Base-by-base conservation (phyloP, 1,284 basidiomycete species). In the Tranzscheliella williamsii region DNA sequence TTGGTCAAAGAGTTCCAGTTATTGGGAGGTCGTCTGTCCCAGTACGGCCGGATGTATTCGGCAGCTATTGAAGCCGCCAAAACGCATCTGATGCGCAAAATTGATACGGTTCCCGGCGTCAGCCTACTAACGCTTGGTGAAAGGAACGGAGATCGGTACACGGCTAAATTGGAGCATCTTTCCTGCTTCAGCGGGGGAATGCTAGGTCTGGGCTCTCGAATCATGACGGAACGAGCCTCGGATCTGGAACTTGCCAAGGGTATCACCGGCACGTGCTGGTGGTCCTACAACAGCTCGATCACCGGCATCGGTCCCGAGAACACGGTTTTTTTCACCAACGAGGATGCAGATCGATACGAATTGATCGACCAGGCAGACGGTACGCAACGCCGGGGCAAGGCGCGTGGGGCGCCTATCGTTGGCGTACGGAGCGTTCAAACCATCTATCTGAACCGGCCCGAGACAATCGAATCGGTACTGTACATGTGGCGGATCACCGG, bases 401-500 rank as follows among this genome's bases (percentile, higher is more conserved):
- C 62, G 33, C 43, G 62, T 30, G 65, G 79, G 35, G 27, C 40
- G 54, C 66, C 72, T 32, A 51, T 78, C 70, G 57, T 75, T 37
- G 65, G 75, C 40, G 72, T 79, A 13, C 40, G 56, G 22, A 38
- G 51, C 32, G 55, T 56, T 2, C 31, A 51, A 15, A 36, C 42
- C 5, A 42, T 51, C 30, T 75, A 75, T 40, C 70, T 72, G 18
- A 74, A 72, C 40, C 73, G 83, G 7, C 83, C 83, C 15, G 83
- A 84, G 70, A 83, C 82, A 15, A 83, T 84, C 68, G 83, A 84
- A 75, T 80, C 78, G 20, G 81, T 84, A 23, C 81, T 82, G 51
- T 78, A 75, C 67, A 82, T 82, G 81, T 84, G 79, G 72, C 78
- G 83, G 32, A 65, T 83, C 21, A 84, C 83, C 1, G 83, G 83